phyloP scores from a whole-genome alignment of 2,329 filamentous ascomycete genomes.

The Aspergillus melleus region DNA sequence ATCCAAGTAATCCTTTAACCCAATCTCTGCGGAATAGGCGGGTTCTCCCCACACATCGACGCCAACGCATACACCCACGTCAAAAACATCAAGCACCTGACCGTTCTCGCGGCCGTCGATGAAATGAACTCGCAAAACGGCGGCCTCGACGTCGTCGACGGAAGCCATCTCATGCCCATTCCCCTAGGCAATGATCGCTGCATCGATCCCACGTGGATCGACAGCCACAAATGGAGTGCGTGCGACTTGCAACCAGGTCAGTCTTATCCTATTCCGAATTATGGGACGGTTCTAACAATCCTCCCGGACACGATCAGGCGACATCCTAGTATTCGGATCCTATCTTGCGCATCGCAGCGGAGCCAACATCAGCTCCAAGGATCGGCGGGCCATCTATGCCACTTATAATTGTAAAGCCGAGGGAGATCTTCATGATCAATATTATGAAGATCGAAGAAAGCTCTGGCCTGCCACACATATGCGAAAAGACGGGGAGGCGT shows the following conservation, averaged over 20 bases:
- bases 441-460: slow-evolving; percentile 43
- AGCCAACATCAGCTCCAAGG: slow-evolving; percentile 34
- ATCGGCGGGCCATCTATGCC: slow-evolving; percentile 44
- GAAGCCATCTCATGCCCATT: slow-evolving; percentile 38
- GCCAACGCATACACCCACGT: slow-evolving; percentile 46
- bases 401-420: slow-evolving; percentile 44
- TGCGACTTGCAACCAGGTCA: slow-evolving; percentile 37
- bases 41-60: slow-evolving; percentile 44
- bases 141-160: slow-evolving; percentile 43
- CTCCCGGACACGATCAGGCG: slow-evolving; percentile 22
- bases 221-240: slow-evolving; percentile 34
- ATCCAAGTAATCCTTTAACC: not conserved
- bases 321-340: slow-evolving; percentile 42
- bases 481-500: slow-evolving; percentile 33
- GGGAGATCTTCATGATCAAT: slow-evolving; percentile 44
- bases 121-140: slow-evolving; percentile 38
- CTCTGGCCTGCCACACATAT: slow-evolving; percentile 45
- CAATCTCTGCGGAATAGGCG: slow-evolving; percentile 20
- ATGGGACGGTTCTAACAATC: not conserved
- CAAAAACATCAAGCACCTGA: slow-evolving; percentile 43
- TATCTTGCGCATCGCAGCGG: slow-evolving; percentile 43
- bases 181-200: slow-evolving; percentile 36
- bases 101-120: slow-evolving; percentile 42
- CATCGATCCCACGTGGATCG: slow-evolving; percentile 38
- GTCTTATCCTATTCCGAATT: not conserved